phyloP scores from a whole-genome alignment of 2,329 filamentous ascomycete species.

The Xylaria sp. region DNA sequence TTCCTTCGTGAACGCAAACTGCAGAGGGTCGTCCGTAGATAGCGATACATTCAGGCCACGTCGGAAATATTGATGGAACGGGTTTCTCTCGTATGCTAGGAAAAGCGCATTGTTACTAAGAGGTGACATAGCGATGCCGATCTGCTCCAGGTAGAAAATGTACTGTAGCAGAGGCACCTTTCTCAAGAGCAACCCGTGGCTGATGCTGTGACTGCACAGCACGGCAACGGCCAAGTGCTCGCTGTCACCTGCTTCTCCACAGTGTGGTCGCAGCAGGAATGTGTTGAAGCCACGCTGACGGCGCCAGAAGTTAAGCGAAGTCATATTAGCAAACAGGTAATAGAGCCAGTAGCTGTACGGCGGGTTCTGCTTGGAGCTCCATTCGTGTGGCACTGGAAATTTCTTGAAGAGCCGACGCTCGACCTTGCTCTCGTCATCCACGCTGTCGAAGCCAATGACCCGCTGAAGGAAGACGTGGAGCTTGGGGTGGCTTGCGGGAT shows the following conservation, averaged over 20 bases:
- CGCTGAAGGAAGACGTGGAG: conserved; percentile 92
- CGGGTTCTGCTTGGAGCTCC: conserved; percentile 92
- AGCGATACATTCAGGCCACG: conserved; percentile 93
- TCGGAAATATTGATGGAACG: conserved; percentile 93
- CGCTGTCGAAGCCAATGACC: conserved; percentile 95
- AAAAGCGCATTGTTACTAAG: conserved; percentile 97
- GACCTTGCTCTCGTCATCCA: conserved; percentile 97
- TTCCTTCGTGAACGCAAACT: conserved; percentile 98
- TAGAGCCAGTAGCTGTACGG: conserved; percentile 99
- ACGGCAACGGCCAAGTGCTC: conserved; percentile 93
- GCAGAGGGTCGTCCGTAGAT: conserved; percentile 93
- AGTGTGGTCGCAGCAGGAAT: conserved; percentile 89
- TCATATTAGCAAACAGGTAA: conserved; percentile 92
- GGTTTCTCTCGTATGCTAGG: conserved; percentile 94
- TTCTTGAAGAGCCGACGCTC: conserved; percentile 94
- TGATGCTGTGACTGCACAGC: conserved; percentile 94
- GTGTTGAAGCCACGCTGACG: conserved; percentile 94
- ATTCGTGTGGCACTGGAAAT: conserved; percentile 86
- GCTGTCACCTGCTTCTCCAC: conserved; percentile 93
- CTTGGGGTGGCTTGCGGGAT: conserved; percentile 86
- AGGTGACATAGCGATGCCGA: conserved; percentile 99
- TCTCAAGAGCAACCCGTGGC: conserved; percentile 86
- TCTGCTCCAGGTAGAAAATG: conserved; percentile 96
- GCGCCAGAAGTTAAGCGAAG: conserved; percentile 88
- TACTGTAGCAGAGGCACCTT: conserved; percentile 96